Evolutionary conservation across 768 basidiomycete species (phyloP).

Genomic region (Boletus pseudopeckii): DNA sequence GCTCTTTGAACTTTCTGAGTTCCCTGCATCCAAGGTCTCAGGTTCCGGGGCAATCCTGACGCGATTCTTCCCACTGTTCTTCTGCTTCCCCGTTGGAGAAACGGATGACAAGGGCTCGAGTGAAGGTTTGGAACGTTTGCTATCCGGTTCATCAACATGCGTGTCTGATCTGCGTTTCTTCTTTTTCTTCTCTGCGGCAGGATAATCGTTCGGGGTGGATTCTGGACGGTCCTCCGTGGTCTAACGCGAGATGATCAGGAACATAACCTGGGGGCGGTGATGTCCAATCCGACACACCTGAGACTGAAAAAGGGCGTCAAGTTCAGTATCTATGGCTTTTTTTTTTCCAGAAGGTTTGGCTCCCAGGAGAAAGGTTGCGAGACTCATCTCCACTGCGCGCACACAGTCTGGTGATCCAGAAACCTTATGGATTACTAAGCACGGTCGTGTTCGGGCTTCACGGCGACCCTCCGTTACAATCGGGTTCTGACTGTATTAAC

Average conservation of each 20-base stretch:
- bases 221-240: background rate
- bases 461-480: too few relatives aligned
- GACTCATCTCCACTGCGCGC: conserved; percentile 42
- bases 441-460: background rate
- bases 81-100: conserved; percentile 15
- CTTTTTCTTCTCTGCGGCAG: conserved; percentile 1
- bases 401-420: too few relatives aligned
- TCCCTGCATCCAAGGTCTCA: background rate
- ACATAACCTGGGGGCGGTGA: conserved; percentile 9
- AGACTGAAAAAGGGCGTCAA: conserved; percentile 60
- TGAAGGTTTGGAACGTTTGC: conserved; percentile 19
- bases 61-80: conserved; percentile 13
- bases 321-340: conserved; percentile 51
- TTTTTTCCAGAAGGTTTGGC: conserved; percentile 31
- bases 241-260: conserved; percentile 10
- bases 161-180: conserved; percentile 13
- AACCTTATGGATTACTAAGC: background rate
- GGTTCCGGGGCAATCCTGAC: background rate
- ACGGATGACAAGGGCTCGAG: conserved; percentile 12
- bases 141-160: conserved; percentile 12
- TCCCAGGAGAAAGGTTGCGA: conserved; percentile 51
- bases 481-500: too few relatives aligned
- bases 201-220: conserved; percentile 1
- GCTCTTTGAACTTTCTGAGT: conserved; percentile 1
- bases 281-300: conserved; percentile 38